Evolutionary conservation across 192 early-diverging fungal genomes (phyloP), one percentile per base, ranked within the genome.

Genomic region (Pilobolus umbonatus): DNA sequence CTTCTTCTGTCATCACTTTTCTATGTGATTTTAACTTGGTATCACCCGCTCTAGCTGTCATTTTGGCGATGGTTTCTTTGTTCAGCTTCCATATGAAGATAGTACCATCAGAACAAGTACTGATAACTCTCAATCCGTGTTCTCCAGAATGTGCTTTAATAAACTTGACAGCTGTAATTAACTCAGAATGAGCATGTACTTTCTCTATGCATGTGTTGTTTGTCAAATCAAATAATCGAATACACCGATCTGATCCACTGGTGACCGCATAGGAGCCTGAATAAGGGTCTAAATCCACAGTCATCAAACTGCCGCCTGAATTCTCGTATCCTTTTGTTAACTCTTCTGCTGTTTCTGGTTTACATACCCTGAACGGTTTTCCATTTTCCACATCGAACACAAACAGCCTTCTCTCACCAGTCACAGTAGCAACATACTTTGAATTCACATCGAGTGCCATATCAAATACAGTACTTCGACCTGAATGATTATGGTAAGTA

Each of bases 11-110:
- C 11, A 11, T 35, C 11, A 11, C 11, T 35, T 5, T 35, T 35
- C 6, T 35, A 8, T 5, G 5, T 35, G 34, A 8, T 17, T 42
- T 42, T 42, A 15, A 15, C 14, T 42, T 17, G 5, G 34, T 29
- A 21, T 72, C 70, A 24, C 26, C 53, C 0, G 70, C 54, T 17
- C 70, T 36, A 12, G 58, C 17, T 4, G 32, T 31, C 64, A 67
- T 67, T 29, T 57, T 54, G 0, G 59, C 46, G 24, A 61, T 25
- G 4, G 88, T 30, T 10, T 84, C 75, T 21, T 72, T 61, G 5
- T 75, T 70, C 5, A 90, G 46, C 43, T 71, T 73, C 90, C 90
- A 92, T 1, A 92, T 75, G 65, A 92, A 80, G 11, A 92, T 71
- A 24, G 82, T 88, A 8, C 88, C 88, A 59, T 92, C 88, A 0